Evolutionary conservation across 441 rosid genomes (phyloP).

Genomic region (Adansonia rubrostipa): DNA sequence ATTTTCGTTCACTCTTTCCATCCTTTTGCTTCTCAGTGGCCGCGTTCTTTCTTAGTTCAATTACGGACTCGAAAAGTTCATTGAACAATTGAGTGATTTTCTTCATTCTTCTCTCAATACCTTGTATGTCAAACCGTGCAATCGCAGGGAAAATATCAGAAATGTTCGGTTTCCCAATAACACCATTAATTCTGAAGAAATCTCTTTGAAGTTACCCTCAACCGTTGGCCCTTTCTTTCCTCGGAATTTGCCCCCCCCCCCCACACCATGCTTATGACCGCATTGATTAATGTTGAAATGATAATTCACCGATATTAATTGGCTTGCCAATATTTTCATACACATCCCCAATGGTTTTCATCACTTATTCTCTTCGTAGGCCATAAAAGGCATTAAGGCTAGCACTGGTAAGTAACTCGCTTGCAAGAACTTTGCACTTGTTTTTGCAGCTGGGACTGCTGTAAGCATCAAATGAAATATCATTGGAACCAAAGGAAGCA

Average conservation of each 20-base stretch:
- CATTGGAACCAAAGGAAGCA: constrained; percentile 46
- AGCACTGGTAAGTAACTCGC: constrained; percentile 45
- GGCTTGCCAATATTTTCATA: constrained; percentile 33
- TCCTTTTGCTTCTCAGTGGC: constrained; percentile 22
- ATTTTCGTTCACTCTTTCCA: constrained; percentile 14
- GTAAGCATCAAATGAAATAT: constrained; percentile 45
- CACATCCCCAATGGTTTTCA: constrained; percentile 37
- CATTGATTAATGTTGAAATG: constrained; percentile 30
- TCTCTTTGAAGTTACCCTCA: constrained; percentile 38
- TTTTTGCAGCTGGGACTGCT: constrained; percentile 51
- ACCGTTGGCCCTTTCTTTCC: constrained; percentile 38
- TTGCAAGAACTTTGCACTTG: constrained; percentile 50
- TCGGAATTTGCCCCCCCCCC: constrained; percentile 43
- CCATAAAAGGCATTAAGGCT: constrained; percentile 46
- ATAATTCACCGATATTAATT: constrained; percentile 49
- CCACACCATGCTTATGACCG: constrained; percentile 44
- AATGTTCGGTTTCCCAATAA: constrained; percentile 52
- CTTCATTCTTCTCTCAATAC: constrained; percentile 44
- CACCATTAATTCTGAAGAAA: constrained; percentile 32
- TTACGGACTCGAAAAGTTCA: constrained; percentile 37
- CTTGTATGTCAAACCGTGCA: constrained; percentile 56
- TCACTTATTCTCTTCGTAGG: constrained; percentile 41
- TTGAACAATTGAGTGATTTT: constrained; percentile 30
- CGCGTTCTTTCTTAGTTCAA: constrained; percentile 32
- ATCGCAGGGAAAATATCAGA: constrained; percentile 61